Base-by-base conservation (phyloP, 495 filamentous ascomycete genomes). In the Daldinia concentrica region DNA sequence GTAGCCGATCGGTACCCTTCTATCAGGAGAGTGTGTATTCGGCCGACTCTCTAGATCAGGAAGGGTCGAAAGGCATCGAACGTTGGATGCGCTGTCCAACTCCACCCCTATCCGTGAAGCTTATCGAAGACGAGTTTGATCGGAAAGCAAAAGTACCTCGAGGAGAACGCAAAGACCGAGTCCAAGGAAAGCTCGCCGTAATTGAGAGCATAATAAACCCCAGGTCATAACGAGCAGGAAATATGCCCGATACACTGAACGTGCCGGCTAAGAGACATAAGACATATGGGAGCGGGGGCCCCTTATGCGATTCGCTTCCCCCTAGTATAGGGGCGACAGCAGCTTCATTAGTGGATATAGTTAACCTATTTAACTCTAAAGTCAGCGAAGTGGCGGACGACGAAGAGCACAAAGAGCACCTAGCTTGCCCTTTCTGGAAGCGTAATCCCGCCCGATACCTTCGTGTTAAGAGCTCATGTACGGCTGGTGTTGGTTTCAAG, bases 1-100 rank as follows among this genome's bases (percentile, higher is more conserved):
- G 24, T 58, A 71, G 69, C 51, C 69, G 19, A 34, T 17, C 58
- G 5, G 34, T 55, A 72, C 45, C 69, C 45, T 56, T 36, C 37
- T 68, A 56, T 54, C 59, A 72, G 64, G 69, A 72, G 63, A 68
- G 69, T 60, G 58, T 72, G 48, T 72, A 72, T 63, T 72, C 69
- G 17, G 48, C 54, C 48, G 59, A 45, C 11, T 63, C 59, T 43
- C 58, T 54, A 14, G 64, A 72, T 26, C 69, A 72, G 55, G 64
- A 64, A n/a, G 64, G 64, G 51, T 64, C 58, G 2, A 55, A 50
- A 61, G 69, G 64, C 7, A 68, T 72, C 29, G 64, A 72, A 27
- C 36, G 59, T 59, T 72, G 69, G 64, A 72, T 72, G 69, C 69
- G 64, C 34, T 72, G 69, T 29, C 69, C 69, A 24, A 72, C 69